Conservation (phyloP, 805 yeast species). For the Candida sithepensis region DNA sequence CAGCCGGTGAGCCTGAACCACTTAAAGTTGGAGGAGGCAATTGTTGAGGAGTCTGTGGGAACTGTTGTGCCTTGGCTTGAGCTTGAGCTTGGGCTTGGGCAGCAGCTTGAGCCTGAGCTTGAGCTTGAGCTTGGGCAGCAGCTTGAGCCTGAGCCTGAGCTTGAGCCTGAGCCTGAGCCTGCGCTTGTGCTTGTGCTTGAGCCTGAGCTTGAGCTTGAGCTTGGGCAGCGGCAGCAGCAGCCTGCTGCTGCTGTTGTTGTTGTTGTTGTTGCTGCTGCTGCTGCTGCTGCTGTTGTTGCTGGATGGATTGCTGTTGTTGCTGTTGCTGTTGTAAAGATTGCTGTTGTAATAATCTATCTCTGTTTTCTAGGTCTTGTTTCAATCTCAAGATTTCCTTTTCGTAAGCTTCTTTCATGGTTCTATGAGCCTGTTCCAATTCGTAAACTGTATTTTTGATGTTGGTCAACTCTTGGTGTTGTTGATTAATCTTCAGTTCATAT, state of each 20-base stretch:
- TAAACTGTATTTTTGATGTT: conserved; percentile 91
- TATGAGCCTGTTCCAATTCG: conserved; percentile 90
- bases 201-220: conserved; percentile 35
- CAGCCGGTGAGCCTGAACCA: conserved; percentile 25
- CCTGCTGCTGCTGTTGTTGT: conserved; percentile 61
- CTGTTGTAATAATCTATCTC: conserved; percentile 58
- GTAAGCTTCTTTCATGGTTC: conserved; percentile 92
- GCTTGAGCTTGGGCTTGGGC: conserved; percentile 31
- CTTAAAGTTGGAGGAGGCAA: conserved; percentile 34
- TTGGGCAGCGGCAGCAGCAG: conserved; percentile 41
- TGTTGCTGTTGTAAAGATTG: conserved; percentile 39
- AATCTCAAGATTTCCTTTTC: conserved; percentile 87
- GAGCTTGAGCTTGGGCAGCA: conserved; percentile 36
- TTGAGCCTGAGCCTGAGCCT: conserved; percentile 31
- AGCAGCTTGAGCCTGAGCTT: conserved; percentile 30
- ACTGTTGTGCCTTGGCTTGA: conserved; percentile 30
- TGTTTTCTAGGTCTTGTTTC: conserved; percentile 78
- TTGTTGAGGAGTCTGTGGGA: conserved; percentile 31
- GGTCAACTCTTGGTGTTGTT: conserved; percentile 90
- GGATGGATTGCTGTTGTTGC: conserved; percentile 39
- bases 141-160: conserved; percentile 39
- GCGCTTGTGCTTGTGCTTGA: conserved; percentile 27
- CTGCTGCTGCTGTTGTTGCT: conserved; percentile 32
- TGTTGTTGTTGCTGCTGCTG: conserved; percentile 42
- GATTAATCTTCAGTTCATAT: conserved; percentile 82